Percentiles rank a stretch among this genome's conserved stretches.
Conservation (phyloP, 495 filamentous ascomycete species). For the Ascodesmis nigricans region DNA sequence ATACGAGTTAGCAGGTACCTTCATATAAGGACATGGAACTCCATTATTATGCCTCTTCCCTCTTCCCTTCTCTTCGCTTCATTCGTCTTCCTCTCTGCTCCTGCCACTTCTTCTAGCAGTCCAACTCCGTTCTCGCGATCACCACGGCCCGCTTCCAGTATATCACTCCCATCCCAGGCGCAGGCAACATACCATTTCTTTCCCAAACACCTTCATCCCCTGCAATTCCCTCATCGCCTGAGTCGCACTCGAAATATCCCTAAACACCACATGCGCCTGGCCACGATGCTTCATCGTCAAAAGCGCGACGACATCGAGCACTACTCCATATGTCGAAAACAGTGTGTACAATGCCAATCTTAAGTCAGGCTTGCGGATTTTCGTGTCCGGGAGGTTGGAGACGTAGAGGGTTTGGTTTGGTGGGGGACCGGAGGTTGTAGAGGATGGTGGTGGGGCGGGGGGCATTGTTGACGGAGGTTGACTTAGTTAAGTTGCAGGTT, state of each 20-base stretch:
- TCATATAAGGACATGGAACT: neutral
- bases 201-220: slow-evolving; percentile 70
- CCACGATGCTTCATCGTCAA: slow-evolving; percentile 81
- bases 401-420: slow-evolving; percentile 49
- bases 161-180: neutral
- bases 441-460: no score
- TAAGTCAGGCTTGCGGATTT: slow-evolving; percentile 67
- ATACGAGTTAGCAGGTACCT: neutral
- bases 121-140: no score
- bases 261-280: slow-evolving; percentile 80
- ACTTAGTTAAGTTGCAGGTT: neutral
- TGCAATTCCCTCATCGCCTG: slow-evolving; percentile 76
- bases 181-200: slow-evolving; percentile 46
- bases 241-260: slow-evolving; percentile 65
- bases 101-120: no score
- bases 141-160: no score
- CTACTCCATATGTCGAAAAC: slow-evolving; percentile 79
- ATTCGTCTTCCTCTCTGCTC: neutral
- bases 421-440: slow-evolving; percentile 6
- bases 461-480: neutral
- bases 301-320: slow-evolving; percentile 81
- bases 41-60: neutral
- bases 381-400: slow-evolving; percentile 59
- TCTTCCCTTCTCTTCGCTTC: neutral
- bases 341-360: slow-evolving; percentile 70